Percentiles rank a stretch among this genome's conserved stretches.
phyloP scores from a whole-genome alignment of 345 rosid genomes.

The Populus alba region DNA sequence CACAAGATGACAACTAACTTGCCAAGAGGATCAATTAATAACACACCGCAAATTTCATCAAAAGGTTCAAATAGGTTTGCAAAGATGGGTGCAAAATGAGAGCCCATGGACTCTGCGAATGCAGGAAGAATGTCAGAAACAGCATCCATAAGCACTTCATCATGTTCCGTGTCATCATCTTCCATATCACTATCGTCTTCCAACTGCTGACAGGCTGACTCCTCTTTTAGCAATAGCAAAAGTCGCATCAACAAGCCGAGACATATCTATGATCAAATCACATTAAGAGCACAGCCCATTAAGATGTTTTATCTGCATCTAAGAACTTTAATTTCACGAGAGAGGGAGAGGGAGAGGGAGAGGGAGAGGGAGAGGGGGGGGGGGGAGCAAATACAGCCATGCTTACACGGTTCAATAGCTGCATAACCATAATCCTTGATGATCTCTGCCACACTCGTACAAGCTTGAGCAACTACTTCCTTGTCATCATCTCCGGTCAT shows the following conservation, averaged over 20 bases:
- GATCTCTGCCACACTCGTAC: slow-evolving; percentile 80
- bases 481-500: slow-evolving; percentile 95
- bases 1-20: slow-evolving; percentile 8
- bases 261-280: slow-evolving; percentile 53
- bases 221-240: slow-evolving; percentile 67
- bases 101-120: slow-evolving; percentile 93
- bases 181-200: slow-evolving; percentile 79
- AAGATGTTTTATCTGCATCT: slow-evolving; percentile 4
- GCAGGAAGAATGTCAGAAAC: slow-evolving; percentile 98
- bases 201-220: slow-evolving; percentile 80
- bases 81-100: slow-evolving; percentile 84
- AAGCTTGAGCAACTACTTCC: slow-evolving; percentile 97
- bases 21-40: slow-evolving; percentile 3
- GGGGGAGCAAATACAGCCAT: neutral
- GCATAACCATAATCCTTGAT: slow-evolving; percentile 75
- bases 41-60: slow-evolving; percentile 93
- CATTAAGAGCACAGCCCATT: slow-evolving; percentile 4
- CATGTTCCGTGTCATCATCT: slow-evolving; percentile 75
- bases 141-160: slow-evolving; percentile 97
- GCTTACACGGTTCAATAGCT: slow-evolving; percentile 87
- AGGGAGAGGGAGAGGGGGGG: neutral
- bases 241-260: slow-evolving; percentile 75
- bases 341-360: neutral
- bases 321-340: neutral
- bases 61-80: slow-evolving; percentile 78